phyloP scores from a whole-genome alignment of 2,329 filamentous ascomycete species.

The Trichophyton mentagrophytes region DNA sequence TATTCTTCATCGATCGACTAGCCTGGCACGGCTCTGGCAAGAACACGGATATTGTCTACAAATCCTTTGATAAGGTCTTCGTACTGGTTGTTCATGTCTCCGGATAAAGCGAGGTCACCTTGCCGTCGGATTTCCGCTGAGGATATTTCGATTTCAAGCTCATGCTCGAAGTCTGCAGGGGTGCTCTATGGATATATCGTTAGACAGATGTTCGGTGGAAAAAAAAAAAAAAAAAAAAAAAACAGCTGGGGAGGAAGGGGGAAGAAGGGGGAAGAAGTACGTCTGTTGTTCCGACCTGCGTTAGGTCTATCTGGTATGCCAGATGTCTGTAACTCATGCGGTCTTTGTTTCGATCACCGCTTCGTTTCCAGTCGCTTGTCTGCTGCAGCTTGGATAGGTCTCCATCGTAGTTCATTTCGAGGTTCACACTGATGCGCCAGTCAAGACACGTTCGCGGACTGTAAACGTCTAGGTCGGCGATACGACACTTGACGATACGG shows the following conservation, averaged over 20 bases:
- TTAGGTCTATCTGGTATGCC: constrained; percentile 81
- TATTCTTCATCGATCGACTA: neutral
- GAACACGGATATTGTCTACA: constrained; percentile 37
- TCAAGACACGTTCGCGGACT: constrained; percentile 68
- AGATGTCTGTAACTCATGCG: constrained; percentile 81
- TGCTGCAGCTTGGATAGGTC: constrained; percentile 43
- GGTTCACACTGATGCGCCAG: constrained; percentile 84
- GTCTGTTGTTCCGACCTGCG: constrained; percentile 59
- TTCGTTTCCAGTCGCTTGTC: constrained; percentile 31
- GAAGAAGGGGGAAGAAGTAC: no score
- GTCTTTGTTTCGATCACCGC: constrained; percentile 64
- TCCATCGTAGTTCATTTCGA: constrained; percentile 81
- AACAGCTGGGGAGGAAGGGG: neutral
- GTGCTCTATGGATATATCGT: neutral
- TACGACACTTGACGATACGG: constrained; percentile 83
- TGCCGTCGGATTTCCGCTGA: constrained; percentile 34
- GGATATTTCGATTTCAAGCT: constrained; percentile 38
- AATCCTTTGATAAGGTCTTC: constrained; percentile 37
- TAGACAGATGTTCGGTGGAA: neutral
- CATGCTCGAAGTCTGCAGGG: constrained; percentile 22
- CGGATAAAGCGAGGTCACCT: constrained; percentile 29
- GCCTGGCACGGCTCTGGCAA: constrained; percentile 31
- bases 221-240: neutral
- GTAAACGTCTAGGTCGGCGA: constrained; percentile 77
- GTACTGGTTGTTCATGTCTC: constrained; percentile 31